Conservation (phyloP, 1,284 basidiomycete species). For the Puccinia coronata region DNA sequence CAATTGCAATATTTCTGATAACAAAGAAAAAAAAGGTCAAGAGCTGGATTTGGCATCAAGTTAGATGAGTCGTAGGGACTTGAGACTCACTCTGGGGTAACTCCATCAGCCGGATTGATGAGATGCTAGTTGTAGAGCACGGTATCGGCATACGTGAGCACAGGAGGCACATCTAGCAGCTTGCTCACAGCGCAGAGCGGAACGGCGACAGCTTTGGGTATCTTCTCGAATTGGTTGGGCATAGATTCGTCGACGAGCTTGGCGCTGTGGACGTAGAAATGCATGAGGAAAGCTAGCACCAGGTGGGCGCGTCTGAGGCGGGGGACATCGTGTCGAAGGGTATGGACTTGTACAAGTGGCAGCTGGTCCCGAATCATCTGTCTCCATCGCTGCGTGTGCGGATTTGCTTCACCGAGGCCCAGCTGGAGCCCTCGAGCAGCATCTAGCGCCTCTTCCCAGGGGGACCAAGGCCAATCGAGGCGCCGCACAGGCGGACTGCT, state of each 20-base stretch:
- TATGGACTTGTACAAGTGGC: not conserved
- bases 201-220: conserved; percentile 65
- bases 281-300: conserved; percentile 79
- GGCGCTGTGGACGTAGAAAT: conserved; percentile 76
- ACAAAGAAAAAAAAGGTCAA: no score
- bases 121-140: conserved; percentile 86
- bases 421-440: conserved; percentile 26
- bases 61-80: not conserved
- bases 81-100: conserved; percentile 53
- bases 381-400: conserved; percentile 5
- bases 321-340: conserved; percentile 48
- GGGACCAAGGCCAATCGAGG: conserved; percentile 3
- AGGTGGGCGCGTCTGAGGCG: conserved; percentile 72
- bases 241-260: not conserved
- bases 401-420: conserved; percentile 13
- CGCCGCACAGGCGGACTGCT: not conserved
- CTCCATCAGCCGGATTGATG: conserved; percentile 55
- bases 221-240: not conserved
- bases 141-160: conserved; percentile 89
- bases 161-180: conserved; percentile 79
- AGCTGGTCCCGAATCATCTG: conserved; percentile 63
- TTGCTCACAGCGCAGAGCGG: conserved; percentile 75
- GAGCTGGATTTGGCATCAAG: conserved; percentile 30
- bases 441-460: conserved; percentile 36
- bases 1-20: conserved; percentile 67